Conservation (phyloP, 1,284 basidiomycete species). For the Trichosporon coremiiforme region DNA sequence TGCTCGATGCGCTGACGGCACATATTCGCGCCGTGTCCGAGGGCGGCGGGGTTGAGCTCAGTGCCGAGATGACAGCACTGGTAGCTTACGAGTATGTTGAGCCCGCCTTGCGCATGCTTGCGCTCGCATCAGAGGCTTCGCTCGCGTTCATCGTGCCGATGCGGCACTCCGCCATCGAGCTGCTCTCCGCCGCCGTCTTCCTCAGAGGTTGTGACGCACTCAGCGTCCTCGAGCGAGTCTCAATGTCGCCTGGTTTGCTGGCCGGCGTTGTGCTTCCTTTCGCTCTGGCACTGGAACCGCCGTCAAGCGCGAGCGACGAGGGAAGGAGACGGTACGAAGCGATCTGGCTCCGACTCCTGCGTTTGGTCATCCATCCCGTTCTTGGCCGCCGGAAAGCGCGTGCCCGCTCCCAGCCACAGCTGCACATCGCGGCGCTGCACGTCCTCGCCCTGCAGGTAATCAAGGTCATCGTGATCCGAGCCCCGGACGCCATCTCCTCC, state of each 20-base stretch:
- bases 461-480: conserved; percentile 69
- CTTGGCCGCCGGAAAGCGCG: conserved; percentile 52
- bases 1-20: conserved; percentile 63
- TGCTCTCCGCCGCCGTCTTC: conserved; percentile 63
- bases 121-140: conserved; percentile 62
- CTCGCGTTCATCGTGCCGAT: conserved; percentile 61
- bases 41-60: conserved; percentile 59
- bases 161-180: conserved; percentile 61
- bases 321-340: conserved; percentile 54
- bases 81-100: conserved; percentile 65
- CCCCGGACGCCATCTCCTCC: conserved; percentile 45
- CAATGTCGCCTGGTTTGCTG: conserved; percentile 64
- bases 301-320: conserved; percentile 59
- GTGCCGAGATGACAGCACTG: conserved; percentile 61
- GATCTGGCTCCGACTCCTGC: conserved; percentile 68
- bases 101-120: conserved; percentile 63
- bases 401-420: conserved; percentile 31
- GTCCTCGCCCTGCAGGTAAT: conserved; percentile 67
- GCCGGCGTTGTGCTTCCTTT: conserved; percentile 66
- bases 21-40: conserved; percentile 53
- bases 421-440: conserved; percentile 1
- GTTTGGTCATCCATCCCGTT: conserved; percentile 60
- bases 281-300: conserved; percentile 62
- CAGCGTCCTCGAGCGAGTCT: conserved; percentile 63
- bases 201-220: conserved; percentile 62